Percentiles rank a stretch among this genome's conserved stretches.
Conservation (phyloP, 768 basidiomycete species). For the Russula lepida region DNA sequence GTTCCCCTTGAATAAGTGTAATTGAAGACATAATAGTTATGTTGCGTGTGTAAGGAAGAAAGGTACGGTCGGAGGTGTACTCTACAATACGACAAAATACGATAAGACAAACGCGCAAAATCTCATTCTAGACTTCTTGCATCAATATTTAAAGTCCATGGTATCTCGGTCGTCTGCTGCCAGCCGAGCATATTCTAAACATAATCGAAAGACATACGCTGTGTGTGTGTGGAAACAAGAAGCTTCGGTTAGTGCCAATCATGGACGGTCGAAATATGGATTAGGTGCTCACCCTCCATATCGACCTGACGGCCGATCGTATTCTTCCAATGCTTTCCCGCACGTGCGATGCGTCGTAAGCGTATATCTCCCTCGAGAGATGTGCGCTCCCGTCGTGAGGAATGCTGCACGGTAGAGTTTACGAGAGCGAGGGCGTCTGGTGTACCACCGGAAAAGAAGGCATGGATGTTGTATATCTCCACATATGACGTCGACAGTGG, state of each 20-base stretch:
- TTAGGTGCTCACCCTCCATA: slow-evolving; percentile 71
- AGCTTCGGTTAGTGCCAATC: slow-evolving; percentile 13
- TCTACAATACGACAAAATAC: not conserved
- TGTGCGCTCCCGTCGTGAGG: slow-evolving; percentile 30
- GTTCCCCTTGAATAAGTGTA: not conserved
- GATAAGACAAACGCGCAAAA: not conserved
- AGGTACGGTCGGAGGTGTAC: not conserved
- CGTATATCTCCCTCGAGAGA: slow-evolving; percentile 58
- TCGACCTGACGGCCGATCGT: slow-evolving; percentile 75
- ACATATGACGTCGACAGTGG: slow-evolving; percentile 79
- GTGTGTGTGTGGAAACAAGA: slow-evolving; percentile 2
- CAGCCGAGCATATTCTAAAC: slow-evolving; percentile 81
- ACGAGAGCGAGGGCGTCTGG: slow-evolving; percentile 44
- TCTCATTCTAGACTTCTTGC: not conserved
- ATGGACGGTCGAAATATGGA: not conserved
- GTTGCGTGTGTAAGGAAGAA: not conserved
- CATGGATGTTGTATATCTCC: slow-evolving; percentile 90
- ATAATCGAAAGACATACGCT: slow-evolving; percentile 84
- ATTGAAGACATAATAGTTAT: not conserved
- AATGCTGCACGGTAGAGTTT: slow-evolving; percentile 37
- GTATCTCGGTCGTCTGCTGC: slow-evolving; percentile 77
- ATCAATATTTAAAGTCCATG: slow-evolving; percentile 36
- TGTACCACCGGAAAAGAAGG: slow-evolving; percentile 87
- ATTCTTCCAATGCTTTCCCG: slow-evolving; percentile 90
- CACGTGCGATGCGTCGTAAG: slow-evolving; percentile 74